Percentiles rank a stretch among this genome's conserved stretches.
These are phyloP conservation scores for Annulohypoxylon stygium DNA, from an alignment of 495 filamentous ascomycete species.

Conservation along the genomic window DNA sequence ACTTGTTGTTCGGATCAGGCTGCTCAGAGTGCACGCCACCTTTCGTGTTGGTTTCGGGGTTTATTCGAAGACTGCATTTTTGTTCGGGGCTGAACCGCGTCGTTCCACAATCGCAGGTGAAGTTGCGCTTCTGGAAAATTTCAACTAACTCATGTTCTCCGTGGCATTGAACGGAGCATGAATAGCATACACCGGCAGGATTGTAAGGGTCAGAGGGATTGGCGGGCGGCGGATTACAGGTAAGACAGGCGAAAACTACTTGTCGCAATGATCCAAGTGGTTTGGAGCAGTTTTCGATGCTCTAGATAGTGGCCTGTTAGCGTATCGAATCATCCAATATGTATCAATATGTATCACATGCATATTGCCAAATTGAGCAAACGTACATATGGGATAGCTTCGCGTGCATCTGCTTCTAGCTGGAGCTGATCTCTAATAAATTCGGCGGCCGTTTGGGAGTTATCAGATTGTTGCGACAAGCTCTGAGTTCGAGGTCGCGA, in stretches of 20 bases:
- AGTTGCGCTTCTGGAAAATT: constrained; percentile 94
- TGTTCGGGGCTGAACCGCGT: constrained; percentile 76
- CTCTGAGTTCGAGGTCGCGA: constrained; percentile 61
- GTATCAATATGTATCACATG: no score
- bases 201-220: constrained; percentile 72
- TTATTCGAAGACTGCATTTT: constrained; percentile 82
- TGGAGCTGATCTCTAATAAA: constrained; percentile 91
- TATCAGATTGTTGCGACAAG: constrained; percentile 74
- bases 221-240: constrained; percentile 85
- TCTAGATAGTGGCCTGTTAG: constrained; percentile 60
- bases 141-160: constrained; percentile 95
- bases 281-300: constrained; percentile 92
- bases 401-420: constrained; percentile 93
- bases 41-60: constrained; percentile 78
- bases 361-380: background rate
- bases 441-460: constrained; percentile 90
- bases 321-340: background rate
- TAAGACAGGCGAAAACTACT: constrained; percentile 87
- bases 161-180: constrained; percentile 96
- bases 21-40: constrained; percentile 80
- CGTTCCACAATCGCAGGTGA: constrained; percentile 97
- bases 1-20: constrained; percentile 79
- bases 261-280: constrained; percentile 88
- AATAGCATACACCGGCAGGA: constrained; percentile 91
- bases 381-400: constrained; percentile 88